Conservation (phyloP, 2,329 filamentous ascomycete genomes). For the Trichocomaceae sp. region DNA sequence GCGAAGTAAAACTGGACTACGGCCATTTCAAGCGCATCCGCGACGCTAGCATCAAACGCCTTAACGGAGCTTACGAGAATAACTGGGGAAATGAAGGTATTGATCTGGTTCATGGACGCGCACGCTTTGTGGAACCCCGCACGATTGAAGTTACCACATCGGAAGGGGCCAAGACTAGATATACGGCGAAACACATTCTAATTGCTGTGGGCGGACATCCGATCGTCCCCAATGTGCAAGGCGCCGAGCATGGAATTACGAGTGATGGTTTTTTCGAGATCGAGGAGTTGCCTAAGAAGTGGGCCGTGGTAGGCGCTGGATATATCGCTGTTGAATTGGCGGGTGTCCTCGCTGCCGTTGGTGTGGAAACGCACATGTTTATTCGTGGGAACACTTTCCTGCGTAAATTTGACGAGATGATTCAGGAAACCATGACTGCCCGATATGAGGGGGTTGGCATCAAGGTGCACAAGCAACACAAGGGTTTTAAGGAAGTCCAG, state of each 20-base stretch:
- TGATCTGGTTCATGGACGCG: slow-evolving; percentile 44
- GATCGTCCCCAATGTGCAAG: slow-evolving; percentile 36
- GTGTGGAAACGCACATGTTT: slow-evolving; percentile 47
- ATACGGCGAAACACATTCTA: slow-evolving; percentile 43
- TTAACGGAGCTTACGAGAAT: slow-evolving; percentile 45
- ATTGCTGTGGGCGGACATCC: slow-evolving; percentile 46
- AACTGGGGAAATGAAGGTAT: slow-evolving; percentile 48
- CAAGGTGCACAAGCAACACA: slow-evolving; percentile 42
- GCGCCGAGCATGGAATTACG: slow-evolving; percentile 45
- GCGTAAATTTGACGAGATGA: slow-evolving; percentile 48
- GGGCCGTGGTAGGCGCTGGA: slow-evolving; percentile 46
- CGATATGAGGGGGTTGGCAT: slow-evolving; percentile 46
- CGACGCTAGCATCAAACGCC: slow-evolving; percentile 38
- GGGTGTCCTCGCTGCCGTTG: slow-evolving; percentile 44
- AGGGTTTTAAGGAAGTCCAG: slow-evolving; percentile 43
- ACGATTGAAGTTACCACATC: slow-evolving; percentile 39
- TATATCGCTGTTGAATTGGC: slow-evolving; percentile 49
- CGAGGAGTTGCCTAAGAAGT: slow-evolving; percentile 44
- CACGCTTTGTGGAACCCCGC: slow-evolving; percentile 40
- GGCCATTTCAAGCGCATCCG: slow-evolving; percentile 43
- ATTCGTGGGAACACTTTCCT: slow-evolving; percentile 44
- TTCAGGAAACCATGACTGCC: slow-evolving; percentile 47
- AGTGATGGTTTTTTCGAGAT: slow-evolving; percentile 49
- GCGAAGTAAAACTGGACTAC: slow-evolving; percentile 40
- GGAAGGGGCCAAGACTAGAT: slow-evolving; percentile 34